These are phyloP conservation scores for Apiotrichum sp. DNA, from an alignment of 1,284 basidiomycete genomes.

Conservation along the genomic window DNA sequence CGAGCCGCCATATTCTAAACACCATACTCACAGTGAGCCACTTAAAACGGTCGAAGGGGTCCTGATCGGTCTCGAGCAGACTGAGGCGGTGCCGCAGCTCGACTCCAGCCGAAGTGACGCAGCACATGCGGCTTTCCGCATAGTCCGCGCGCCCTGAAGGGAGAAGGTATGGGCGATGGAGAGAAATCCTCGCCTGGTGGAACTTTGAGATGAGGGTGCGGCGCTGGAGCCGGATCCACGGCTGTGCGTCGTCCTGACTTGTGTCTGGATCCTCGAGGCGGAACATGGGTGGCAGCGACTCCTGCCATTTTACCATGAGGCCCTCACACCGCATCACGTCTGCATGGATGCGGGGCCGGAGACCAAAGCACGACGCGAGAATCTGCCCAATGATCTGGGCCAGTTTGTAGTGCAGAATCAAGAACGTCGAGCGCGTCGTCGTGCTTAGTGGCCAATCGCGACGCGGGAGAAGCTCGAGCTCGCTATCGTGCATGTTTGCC, in stretches of 20 bases:
- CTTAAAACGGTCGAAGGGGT: conserved; percentile 33
- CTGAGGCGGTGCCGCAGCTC: conserved; percentile 24
- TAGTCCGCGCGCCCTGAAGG: conserved; percentile 13
- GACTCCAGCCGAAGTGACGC: conserved; percentile 19
- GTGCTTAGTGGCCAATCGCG: conserved; percentile 15
- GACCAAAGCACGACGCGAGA: conserved; percentile 26
- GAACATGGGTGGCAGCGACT: conserved; percentile 28
- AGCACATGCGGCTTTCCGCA: conserved; percentile 17
- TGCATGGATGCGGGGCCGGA: conserved; percentile 19
- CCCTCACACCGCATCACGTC: conserved; percentile 27
- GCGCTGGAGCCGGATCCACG: conserved; percentile 27
- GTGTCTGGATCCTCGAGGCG: conserved; percentile 22
- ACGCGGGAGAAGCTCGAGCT: conserved; percentile 15
- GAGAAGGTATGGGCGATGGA: conserved; percentile 32
- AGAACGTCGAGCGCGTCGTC: conserved; percentile 29
- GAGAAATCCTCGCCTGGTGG: conserved; percentile 26
- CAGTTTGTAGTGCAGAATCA: conserved; percentile 30
- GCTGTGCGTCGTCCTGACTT: conserved; percentile 16
- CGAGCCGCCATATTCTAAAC: neutral
- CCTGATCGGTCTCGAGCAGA: conserved; percentile 15
- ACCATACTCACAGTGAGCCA: conserved; percentile 27
- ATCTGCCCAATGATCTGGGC: conserved; percentile 27
- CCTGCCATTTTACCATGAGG: conserved; percentile 20
- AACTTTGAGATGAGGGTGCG: conserved; percentile 30
- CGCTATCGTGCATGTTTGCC: conserved; percentile 25